Evolutionary conservation across 2,329 filamentous ascomycete genomes (phyloP), one percentile per base, ranked within the genome.

Genomic region (Alternaria brassicicola): DNA sequence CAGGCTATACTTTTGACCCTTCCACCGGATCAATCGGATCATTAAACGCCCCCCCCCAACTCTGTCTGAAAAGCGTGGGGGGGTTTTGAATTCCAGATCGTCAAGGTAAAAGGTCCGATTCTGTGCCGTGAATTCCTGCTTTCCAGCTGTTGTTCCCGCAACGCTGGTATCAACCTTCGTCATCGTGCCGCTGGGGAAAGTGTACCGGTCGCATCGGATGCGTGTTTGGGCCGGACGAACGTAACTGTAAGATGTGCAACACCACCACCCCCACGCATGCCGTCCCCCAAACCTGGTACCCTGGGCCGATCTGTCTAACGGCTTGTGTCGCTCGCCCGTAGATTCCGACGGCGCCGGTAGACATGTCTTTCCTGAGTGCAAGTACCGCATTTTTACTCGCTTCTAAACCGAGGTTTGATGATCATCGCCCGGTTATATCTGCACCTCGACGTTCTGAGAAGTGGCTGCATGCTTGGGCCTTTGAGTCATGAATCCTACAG

Each of bases 371-470:
- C 15, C 3, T 33, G 8, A 25, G 2, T 35, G 43, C 25, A 10
- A n/a, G 31, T 35, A 19, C 43, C 28, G 12, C 9, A 23, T 19
- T 35, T 26, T 26, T 17, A 21, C 30, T 33, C 31, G 46, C 46
- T 36, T 36, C 30, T 19, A 21, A 42, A 26, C 7, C 7, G 17
- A 23, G n/a, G 19, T 31, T 31, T 33, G 42, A 46, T 46, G 50
- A 57, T 53, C 59, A 43, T 33, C 53, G 33, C 25, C 59, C 64
- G 64, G 64, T 25, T 63, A 63, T 63, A 66, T 66, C n/a, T n/a
- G 62, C 64, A 57, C 36, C 12, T 35, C 41, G 35, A 49, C 57
- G 12, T 15, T 57, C 61, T 56, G 46, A 59, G 62, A 56, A 26
- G 52, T 57, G 59, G 59, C 64, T 63, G 64, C 64, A 65, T 43